Evolutionary conservation across 2,329 filamentous ascomycete species (phyloP).

Genomic region (Capronia epimyces): DNA sequence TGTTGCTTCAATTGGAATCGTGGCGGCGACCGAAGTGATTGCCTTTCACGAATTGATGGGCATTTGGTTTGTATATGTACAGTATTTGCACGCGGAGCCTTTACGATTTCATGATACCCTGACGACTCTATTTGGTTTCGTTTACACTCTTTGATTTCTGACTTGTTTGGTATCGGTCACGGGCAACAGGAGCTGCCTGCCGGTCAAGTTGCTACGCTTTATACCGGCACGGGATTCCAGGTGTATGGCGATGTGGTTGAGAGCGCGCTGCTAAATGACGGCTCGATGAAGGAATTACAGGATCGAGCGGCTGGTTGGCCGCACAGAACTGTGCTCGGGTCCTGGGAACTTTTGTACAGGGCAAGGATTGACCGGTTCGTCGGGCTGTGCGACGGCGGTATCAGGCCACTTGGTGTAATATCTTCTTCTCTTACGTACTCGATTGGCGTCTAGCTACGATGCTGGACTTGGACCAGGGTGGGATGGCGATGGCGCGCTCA

Average conservation of each 20-base stretch:
- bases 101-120: conserved; percentile 21
- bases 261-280: too few relatives aligned
- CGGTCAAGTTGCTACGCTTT: neutral
- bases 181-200: neutral
- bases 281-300: too few relatives aligned
- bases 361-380: too few relatives aligned
- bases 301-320: neutral
- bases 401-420: too few relatives aligned
- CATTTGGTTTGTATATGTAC: conserved; percentile 9
- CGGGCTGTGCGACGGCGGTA: too few relatives aligned
- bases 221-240: neutral
- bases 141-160: conserved; percentile 3
- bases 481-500: too few relatives aligned
- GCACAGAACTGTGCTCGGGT: too few relatives aligned
- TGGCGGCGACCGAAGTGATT: neutral
- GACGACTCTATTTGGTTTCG: conserved; percentile 2
- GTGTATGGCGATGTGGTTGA: conserved; percentile 1
- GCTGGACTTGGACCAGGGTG: too few relatives aligned
- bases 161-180: neutral
- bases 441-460: too few relatives aligned
- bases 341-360: too few relatives aligned
- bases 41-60: conserved; percentile 10
- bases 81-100: neutral
- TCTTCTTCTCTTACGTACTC: too few relatives aligned
- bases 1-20: neutral